Base-by-base conservation (phyloP, 257 asterid genomes). In the Primulina huaijiensis region DNA sequence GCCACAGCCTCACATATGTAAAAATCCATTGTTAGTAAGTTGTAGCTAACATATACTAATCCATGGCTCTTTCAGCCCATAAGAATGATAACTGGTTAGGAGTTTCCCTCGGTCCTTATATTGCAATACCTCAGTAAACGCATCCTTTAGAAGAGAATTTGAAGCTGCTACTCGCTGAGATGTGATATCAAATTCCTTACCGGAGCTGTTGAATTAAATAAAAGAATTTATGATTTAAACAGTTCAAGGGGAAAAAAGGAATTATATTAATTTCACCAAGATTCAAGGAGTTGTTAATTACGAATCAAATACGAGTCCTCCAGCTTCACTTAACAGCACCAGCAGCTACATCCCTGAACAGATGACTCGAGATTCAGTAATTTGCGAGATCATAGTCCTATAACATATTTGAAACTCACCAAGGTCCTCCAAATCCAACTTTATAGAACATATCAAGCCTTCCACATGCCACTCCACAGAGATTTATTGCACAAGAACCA, bases 401-500 rank as follows among this genome's bases (percentile, higher is more conserved):
- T 61, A 20, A n/a, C 62, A 33, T 4, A 35, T 20, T 33, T 55
- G 0, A 38, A 55, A 8, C 78, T 73, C 82, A 83, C 91, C 98
- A 92, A 38, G 95, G 95, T 61, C 96, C 96, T 67, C 98, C 98
- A 58, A 82, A 92, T 64, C 93, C 96, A 60, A 53, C 64, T 80
- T 86, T 94, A 66, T 89, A 92, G 85, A 88, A 85, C 17, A 92
- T 77, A 75, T 92, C 98, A 69, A 92, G 83, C 83, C 96, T 87
- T 67, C 95, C 96, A 64, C 95, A 80, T 27, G 97, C 96, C 77
- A 92, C 72, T 65, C 97, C 96, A 62, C 96, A 89, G 35, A 92
- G 96, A 80, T 92, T 86, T 71, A 89, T 70, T 40, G 97, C 96
- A 80, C 96, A 87, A 29, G 97, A 92, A 66, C 97, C 96, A 76